Conservation (phyloP, 805 yeast species). For the Saccharomyces mikatae region DNA sequence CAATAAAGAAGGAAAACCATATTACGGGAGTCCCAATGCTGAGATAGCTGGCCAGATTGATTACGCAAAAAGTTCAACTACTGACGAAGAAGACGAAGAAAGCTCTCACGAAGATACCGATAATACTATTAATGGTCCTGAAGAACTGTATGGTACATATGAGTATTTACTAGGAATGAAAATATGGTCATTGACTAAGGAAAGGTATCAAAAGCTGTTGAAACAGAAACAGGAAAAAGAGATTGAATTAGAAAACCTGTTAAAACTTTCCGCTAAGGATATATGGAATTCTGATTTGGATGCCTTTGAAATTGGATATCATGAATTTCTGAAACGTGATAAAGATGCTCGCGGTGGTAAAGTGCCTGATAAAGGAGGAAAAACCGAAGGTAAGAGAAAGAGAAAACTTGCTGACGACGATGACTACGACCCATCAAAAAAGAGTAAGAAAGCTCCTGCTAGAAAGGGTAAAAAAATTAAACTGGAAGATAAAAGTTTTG, state of each 20-base stretch:
- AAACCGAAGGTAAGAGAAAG: slow-evolving; percentile 31
- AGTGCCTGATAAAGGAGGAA: slow-evolving; percentile 39
- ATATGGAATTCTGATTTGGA: slow-evolving; percentile 83
- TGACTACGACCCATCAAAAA: slow-evolving; percentile 22
- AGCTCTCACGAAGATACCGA: slow-evolving; percentile 31
- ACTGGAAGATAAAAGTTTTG: slow-evolving; percentile 22
- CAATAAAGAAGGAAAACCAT: slow-evolving; percentile 60
- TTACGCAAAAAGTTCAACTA: slow-evolving; percentile 36
- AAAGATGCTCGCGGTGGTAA: slow-evolving; percentile 47
- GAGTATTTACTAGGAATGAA: slow-evolving; percentile 90
- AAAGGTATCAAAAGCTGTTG: slow-evolving; percentile 74
- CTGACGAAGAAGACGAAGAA: slow-evolving; percentile 35
- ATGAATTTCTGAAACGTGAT: slow-evolving; percentile 59
- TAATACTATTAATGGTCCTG: slow-evolving; percentile 35
- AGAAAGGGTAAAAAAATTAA: slow-evolving; percentile 17
- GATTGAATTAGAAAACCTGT: slow-evolving; percentile 55
- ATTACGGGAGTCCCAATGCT: slow-evolving; percentile 36
- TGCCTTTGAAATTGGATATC: slow-evolving; percentile 58
- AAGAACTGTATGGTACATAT: slow-evolving; percentile 53
- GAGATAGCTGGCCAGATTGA: slow-evolving; percentile 18
- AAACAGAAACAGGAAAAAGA: slow-evolving; percentile 68
- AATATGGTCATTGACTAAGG: slow-evolving; percentile 86
- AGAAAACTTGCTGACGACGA: slow-evolving; percentile 21
- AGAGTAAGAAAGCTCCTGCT: slow-evolving; percentile 16
- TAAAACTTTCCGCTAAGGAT: slow-evolving; percentile 71